Conservation (phyloP, 1,284 basidiomycete genomes). For the Cryptococcus hybrid region DNA sequence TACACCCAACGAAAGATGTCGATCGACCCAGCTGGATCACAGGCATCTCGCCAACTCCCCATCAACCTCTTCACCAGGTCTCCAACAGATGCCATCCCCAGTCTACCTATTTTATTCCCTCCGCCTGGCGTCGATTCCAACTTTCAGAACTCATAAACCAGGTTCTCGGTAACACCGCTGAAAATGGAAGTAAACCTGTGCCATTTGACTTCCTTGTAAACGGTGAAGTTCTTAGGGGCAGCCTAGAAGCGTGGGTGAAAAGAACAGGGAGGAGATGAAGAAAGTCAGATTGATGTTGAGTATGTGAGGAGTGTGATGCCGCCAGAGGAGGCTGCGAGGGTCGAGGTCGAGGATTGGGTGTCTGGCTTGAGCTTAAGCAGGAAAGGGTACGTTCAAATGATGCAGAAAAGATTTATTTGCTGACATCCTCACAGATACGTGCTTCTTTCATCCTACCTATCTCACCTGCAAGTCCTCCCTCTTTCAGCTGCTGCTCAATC, state of each 20-base stretch:
- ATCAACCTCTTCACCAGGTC: slow-evolving; percentile 80
- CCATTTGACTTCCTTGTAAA: slow-evolving; percentile 93
- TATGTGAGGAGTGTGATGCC: slow-evolving; percentile 92
- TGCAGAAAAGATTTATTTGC: not conserved
- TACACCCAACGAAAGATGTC: too few species aligned
- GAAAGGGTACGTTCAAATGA: slow-evolving; percentile 59
- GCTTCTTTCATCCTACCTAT: slow-evolving; percentile 77
- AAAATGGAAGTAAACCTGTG: slow-evolving; percentile 58
- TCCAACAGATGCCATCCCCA: slow-evolving; percentile 68
- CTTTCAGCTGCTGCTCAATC: slow-evolving; percentile 18
- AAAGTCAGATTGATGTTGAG: slow-evolving; percentile 84
- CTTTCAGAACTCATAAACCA: slow-evolving; percentile 99
- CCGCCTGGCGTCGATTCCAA: slow-evolving; percentile 87
- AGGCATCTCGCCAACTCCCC: slow-evolving; percentile 51
- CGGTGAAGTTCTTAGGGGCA: slow-evolving; percentile 74
- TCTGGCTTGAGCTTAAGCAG: slow-evolving; percentile 71
- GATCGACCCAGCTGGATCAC: too few species aligned
- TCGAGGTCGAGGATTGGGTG: slow-evolving; percentile 94
- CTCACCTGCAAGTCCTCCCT: slow-evolving; percentile 69
- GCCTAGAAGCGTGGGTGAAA: slow-evolving; percentile 75
- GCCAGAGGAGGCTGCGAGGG: slow-evolving; percentile 73
- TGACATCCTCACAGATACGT: slow-evolving; percentile 57
- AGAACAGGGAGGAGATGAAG: slow-evolving; percentile 68
- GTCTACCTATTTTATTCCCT: slow-evolving; percentile 92
- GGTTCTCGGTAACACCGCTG: slow-evolving; percentile 63